These are phyloP conservation scores for Fusarium clavum DNA, from an alignment of 2,329 filamentous ascomycete genomes.

Conservation along the genomic window DNA sequence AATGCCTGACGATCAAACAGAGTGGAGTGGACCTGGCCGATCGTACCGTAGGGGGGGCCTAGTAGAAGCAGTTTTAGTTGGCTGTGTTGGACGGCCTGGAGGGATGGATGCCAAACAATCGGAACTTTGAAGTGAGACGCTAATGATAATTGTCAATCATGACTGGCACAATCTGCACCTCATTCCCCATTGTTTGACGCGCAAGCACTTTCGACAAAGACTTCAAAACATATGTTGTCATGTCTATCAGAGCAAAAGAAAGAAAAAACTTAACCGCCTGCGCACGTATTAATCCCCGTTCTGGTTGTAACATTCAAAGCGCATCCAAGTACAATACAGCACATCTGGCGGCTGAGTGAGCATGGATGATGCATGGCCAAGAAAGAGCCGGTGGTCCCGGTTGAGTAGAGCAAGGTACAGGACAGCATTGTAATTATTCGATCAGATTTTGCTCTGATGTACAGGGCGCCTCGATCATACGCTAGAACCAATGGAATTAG, in stretches of 20 bases:
- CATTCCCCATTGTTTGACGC: conserved; percentile 36
- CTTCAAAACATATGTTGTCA: not conserved
- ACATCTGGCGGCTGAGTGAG: conserved; percentile 36
- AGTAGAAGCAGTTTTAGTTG: not conserved
- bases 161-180: conserved; percentile 4
- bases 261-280: conserved; percentile 2
- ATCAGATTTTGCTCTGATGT: conserved; percentile 25
- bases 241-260: not conserved
- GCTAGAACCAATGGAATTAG: conserved; percentile 7
- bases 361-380: conserved; percentile 31
- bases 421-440: not conserved
- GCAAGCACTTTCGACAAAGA: conserved; percentile 22
- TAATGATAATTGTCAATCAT: conserved; percentile 15
- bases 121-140: conserved; percentile 18
- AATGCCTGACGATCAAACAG: conserved; percentile 41
- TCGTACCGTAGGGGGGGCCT: conserved; percentile 24
- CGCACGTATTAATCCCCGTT: conserved; percentile 8
- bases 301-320: conserved; percentile 26
- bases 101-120: not conserved
- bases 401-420: conserved; percentile 1
- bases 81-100: conserved; percentile 1
- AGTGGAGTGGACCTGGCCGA: conserved; percentile 38
- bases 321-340: not conserved
- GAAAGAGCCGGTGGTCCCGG: conserved; percentile 35
- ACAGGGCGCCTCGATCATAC: conserved; percentile 10